phyloP scores from a whole-genome alignment of 352 stramenopile species.

The Globisporangium orthogonon region DNA sequence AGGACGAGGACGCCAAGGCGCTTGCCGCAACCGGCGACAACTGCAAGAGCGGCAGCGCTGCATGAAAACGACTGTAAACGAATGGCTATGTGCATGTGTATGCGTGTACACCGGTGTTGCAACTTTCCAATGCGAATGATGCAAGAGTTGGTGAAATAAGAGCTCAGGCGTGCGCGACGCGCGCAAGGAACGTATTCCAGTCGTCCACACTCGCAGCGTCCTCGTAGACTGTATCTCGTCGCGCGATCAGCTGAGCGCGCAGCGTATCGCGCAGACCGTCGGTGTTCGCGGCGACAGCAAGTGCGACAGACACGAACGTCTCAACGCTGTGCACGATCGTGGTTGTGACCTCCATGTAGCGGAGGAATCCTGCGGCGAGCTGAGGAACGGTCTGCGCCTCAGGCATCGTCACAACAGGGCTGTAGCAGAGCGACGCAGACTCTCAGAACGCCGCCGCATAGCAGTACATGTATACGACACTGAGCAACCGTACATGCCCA shows the following conservation, averaged over 20 bases:
- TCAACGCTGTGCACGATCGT: conserved; percentile 32
- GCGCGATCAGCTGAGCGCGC: conserved; percentile 6
- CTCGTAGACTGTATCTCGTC: conserved; percentile 16
- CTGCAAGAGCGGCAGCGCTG: conserved; percentile 4
- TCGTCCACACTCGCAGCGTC: conserved; percentile 19
- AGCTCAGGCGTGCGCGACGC: conserved; percentile 5
- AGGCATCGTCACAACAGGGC: conserved; percentile 51
- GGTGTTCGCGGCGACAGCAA: conserved; percentile 27
- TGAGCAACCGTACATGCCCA: conserved; percentile 44
- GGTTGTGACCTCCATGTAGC: conserved; percentile 40
- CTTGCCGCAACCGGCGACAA: neutral
- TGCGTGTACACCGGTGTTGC: neutral
- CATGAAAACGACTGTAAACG: neutral
- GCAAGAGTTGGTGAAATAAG: neutral
- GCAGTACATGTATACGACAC: no score
- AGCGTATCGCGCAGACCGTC: conserved; percentile 2
- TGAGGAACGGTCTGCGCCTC: conserved; percentile 43
- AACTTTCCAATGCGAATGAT: no score
- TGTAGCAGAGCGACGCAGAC: conserved; percentile 6
- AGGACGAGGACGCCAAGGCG: conserved; percentile 2
- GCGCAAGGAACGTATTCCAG: conserved; percentile 28
- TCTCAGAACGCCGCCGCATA: neutral
- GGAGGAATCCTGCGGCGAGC: conserved; percentile 53
- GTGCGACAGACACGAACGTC: conserved; percentile 30
- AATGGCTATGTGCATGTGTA: neutral